phyloP scores from a whole-genome alignment of 192 early-diverging fungal genomes.

The Linderina pennispora region DNA sequence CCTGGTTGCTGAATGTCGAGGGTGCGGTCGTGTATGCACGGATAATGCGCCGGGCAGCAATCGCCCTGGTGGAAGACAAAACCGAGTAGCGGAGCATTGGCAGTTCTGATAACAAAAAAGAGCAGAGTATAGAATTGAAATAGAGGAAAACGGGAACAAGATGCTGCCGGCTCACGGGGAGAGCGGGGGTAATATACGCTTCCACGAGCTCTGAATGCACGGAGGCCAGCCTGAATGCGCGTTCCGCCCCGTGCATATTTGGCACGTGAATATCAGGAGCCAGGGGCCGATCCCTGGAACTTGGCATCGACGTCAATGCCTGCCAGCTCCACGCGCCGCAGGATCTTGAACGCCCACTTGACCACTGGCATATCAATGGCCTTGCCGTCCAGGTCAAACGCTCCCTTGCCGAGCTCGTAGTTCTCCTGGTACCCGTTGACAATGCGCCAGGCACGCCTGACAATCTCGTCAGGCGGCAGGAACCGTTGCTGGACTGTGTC shows the following conservation, averaged over 20 bases:
- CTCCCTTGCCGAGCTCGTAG: constrained; percentile 71
- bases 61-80: background rate
- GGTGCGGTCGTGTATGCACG: background rate
- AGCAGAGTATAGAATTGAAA: too few relatives aligned
- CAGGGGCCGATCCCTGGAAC: too few relatives aligned
- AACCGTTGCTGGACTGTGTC: constrained; percentile 76
- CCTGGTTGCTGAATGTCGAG: constrained; percentile 62
- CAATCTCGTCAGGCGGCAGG: constrained; percentile 60
- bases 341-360: constrained; percentile 79
- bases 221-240: too few relatives aligned
- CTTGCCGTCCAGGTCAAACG: constrained; percentile 89
- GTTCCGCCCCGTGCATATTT: too few relatives aligned
- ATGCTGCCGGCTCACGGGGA: too few relatives aligned
- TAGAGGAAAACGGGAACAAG: too few relatives aligned
- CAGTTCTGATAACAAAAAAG: too few relatives aligned
- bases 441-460: constrained; percentile 64
- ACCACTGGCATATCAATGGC: constrained; percentile 89
- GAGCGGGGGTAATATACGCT: too few relatives aligned
- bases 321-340: constrained; percentile 59
- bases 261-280: too few relatives aligned
- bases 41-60: background rate
- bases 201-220: too few relatives aligned
- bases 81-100: too few relatives aligned
- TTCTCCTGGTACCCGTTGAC: constrained; percentile 62
- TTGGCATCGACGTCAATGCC: constrained; percentile 12